Evolutionary conservation across 148 eudicot genomes (phyloP).

Genomic region (Rhododendron molle): DNA sequence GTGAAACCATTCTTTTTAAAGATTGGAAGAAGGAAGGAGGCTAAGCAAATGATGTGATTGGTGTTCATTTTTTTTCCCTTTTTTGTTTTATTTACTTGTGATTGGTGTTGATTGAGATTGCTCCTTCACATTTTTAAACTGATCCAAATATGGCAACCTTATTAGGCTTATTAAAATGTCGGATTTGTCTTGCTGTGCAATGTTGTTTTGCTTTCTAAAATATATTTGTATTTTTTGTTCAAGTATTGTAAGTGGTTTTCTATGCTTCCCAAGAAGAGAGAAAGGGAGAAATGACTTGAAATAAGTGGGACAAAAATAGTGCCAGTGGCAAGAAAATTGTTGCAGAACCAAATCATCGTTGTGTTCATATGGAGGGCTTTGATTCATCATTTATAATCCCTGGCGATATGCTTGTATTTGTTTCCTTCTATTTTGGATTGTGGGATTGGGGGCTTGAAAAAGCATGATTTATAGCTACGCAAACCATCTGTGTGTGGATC

Average conservation of each 20-base stretch:
- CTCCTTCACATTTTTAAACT: neutral
- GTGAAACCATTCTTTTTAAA: neutral
- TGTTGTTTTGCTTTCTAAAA: neutral
- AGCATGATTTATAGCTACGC: neutral
- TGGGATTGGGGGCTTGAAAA: slow-evolving; percentile 1
- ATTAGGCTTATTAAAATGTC: neutral
- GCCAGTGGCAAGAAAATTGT: neutral
- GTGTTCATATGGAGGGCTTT: neutral
- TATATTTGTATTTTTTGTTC: neutral
- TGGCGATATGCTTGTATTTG: neutral
- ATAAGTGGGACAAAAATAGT: neutral
- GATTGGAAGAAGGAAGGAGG: neutral
- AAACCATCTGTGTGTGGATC: neutral
- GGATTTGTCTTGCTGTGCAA: neutral
- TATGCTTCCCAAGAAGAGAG: neutral
- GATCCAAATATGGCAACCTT: neutral
- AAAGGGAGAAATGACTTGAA: neutral
- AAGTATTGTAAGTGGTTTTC: neutral
- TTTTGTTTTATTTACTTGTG: neutral
- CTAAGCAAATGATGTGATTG: too few species aligned
- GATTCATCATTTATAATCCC: neutral
- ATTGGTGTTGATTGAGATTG: neutral
- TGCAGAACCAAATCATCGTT: neutral
- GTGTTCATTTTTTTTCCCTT: too few species aligned
- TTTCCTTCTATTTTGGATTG: neutral